Conservation (phyloP, 2,329 filamentous ascomycete genomes). For the Fusarium hainanense region DNA sequence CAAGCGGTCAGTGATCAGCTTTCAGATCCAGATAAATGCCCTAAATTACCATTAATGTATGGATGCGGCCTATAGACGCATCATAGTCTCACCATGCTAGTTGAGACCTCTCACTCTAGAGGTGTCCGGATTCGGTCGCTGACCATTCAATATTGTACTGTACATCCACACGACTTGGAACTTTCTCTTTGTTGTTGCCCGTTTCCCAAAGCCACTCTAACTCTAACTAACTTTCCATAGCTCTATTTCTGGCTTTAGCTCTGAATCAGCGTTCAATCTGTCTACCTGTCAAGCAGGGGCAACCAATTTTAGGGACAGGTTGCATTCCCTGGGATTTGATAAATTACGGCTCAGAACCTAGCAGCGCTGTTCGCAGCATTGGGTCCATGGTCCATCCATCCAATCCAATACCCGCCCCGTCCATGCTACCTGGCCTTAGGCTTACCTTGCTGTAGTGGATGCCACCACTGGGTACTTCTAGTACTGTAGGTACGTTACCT, state of each 20-base stretch:
- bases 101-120: constrained; percentile 10
- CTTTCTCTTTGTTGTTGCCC: constrained; percentile 39
- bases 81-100: constrained; percentile 13
- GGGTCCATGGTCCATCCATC: background rate
- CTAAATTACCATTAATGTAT: constrained; percentile 3
- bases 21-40: background rate
- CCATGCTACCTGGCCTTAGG: constrained; percentile 27
- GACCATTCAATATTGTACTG: background rate
- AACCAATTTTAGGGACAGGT: constrained; percentile 43
- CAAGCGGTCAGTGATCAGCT: constrained; percentile 24
- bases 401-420: background rate
- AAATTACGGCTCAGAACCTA: constrained; percentile 22
- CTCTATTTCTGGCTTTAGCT: background rate
- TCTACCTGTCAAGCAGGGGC: background rate
- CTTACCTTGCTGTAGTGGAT: constrained; percentile 10
- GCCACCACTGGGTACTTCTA: constrained; percentile 23
- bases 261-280: background rate
- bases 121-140: constrained; percentile 32
- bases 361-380: constrained; percentile 23
- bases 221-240: background rate
- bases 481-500: background rate
- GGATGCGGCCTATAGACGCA: constrained; percentile 10
- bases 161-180: constrained; percentile 10
- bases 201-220: constrained; percentile 17
- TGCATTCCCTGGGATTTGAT: constrained; percentile 42